Base-by-base conservation (phyloP, 2,329 filamentous ascomycete genomes). In the Colletotrichum tropicicola region DNA sequence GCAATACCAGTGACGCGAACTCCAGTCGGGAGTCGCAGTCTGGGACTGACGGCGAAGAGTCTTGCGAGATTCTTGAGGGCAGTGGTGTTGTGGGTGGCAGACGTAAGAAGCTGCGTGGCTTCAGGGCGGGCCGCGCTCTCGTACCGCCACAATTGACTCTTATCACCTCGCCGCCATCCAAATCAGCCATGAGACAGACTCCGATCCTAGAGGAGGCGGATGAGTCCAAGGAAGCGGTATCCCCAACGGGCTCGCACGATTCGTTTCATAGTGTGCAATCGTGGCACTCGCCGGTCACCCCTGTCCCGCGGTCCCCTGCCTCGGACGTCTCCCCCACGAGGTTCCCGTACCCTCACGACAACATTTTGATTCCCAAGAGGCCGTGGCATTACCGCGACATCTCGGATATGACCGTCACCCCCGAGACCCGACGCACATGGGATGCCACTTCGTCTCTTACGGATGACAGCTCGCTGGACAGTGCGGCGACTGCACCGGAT, bases 221-320 rank as follows among this genome's bases (percentile, higher is more conserved):
- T 54, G 45, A 66, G 44, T 55, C 70, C 28, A 64, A 73, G 48
- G 73, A 73, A 32, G 70, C 73, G 10, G 70, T 74, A n/a, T 85
- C 85, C 9, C 81, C 83, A 5, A 78, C 79, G 28, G 79, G 73
- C 35, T 82, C 82, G 13, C 74, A 81, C 15, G 85, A 86, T 55
- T 87, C 86, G 1, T 87, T 88, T 66, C 84, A 86, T 70, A 86
- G 81, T 59, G 77, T 82, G 5, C 78, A 85, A 64, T 85, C 85
- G 8, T 86, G 83, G 83, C 79, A 83, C 66, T 82, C 83, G 21
- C 77, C 80, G 9, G 72, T 78, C 37, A 77, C 77, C 5, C 75
- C 81, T 25, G 73, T 82, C 3, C 80, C 81, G 21, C 80, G 79
- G 6, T 85, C 84, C 3, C 80, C 82, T 17, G 72, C 77, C 15